A percentile compares a stretch with the other conserved stretches of the same genome.
phyloP scores from a whole-genome alignment of 805 yeast genomes.

The Danielozyma ontarioensis region DNA sequence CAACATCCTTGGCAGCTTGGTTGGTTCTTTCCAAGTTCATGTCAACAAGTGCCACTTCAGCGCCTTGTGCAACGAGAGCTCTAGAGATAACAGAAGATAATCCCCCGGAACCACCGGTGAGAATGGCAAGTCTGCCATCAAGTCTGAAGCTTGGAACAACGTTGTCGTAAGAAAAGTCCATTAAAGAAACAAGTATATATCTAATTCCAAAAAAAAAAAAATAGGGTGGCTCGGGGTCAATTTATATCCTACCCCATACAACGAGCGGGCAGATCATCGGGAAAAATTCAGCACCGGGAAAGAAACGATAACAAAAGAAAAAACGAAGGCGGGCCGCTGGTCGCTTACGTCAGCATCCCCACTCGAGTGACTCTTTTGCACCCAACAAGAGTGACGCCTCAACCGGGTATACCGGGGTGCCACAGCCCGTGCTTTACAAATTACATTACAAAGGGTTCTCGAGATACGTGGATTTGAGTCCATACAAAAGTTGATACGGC shows the following conservation, averaged over 20 bases:
- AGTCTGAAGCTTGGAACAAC: conserved; percentile 61
- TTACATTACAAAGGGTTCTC: too few relatives aligned
- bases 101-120: conserved; percentile 84
- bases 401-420: too few relatives aligned
- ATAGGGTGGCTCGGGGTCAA: neutral
- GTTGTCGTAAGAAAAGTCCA: conserved; percentile 35
- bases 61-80: conserved; percentile 71
- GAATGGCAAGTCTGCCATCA: conserved; percentile 64
- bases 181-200: too few relatives aligned
- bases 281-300: neutral
- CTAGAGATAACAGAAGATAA: conserved; percentile 59
- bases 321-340: too few relatives aligned
- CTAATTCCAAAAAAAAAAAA: neutral
- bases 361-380: neutral
- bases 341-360: too few relatives aligned
- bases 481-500: too few relatives aligned
- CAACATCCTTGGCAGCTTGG: conserved; percentile 47
- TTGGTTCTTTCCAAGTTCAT: conserved; percentile 55
- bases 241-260: neutral
- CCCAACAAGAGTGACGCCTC: too few relatives aligned
- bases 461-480: too few relatives aligned
- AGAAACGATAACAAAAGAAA: neutral
- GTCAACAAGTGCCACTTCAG: conserved; percentile 69
- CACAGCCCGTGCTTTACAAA: too few relatives aligned
- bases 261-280: neutral